A percentile compares a stretch with the other conserved stretches of the same genome.
Conservation (phyloP, 257 asterid species). For the Solanum sparsipilum region DNA sequence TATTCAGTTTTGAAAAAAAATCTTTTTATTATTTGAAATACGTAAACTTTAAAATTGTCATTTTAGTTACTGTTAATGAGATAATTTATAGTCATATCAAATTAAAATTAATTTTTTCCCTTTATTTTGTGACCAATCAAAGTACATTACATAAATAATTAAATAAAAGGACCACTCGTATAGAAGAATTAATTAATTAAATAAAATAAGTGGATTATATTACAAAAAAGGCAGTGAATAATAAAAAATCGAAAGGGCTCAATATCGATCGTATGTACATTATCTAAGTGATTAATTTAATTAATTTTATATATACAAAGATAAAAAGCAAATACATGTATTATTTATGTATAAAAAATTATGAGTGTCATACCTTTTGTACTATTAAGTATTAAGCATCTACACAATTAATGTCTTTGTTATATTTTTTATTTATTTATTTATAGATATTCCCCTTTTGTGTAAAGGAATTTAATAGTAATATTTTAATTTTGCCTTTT, state of each 20-base stretch:
- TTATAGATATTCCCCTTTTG: neutral
- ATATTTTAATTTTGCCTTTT: neutral
- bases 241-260: neutral
- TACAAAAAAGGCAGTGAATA: neutral
- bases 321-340: neutral
- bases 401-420: neutral
- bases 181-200: neutral
- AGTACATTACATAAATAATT: neutral
- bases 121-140: neutral
- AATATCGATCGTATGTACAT: neutral
- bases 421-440: neutral
- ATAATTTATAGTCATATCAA: neutral
- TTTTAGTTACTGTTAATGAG: neutral
- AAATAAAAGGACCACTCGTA: no score
- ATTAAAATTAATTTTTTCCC: neutral
- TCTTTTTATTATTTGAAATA: neutral
- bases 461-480: neutral
- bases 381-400: neutral
- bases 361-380: neutral
- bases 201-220: neutral
- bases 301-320: neutral
- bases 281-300: neutral
- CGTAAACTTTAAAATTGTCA: neutral
- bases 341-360: neutral
- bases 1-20: fast-evolving